Percentiles rank a stretch among this genome's conserved stretches.
These are phyloP conservation scores for Elsinoe perseae DNA, from an alignment of 2,329 filamentous ascomycete species.

Conservation along the genomic window DNA sequence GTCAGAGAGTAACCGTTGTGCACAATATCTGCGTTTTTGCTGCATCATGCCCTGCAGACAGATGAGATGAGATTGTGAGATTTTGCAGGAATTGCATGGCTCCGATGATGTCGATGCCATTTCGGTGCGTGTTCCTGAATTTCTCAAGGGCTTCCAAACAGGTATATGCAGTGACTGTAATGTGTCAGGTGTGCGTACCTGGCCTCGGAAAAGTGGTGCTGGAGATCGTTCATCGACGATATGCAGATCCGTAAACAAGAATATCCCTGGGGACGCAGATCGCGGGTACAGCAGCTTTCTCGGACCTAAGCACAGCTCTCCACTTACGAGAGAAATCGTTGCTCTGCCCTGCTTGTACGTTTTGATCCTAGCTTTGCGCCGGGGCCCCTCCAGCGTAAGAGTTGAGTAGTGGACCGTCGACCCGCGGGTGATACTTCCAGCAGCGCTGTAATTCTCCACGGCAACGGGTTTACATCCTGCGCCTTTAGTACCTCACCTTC, in stretches of 20 bases:
- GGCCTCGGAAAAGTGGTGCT: slow-evolving; percentile 11
- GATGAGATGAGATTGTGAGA: not conserved
- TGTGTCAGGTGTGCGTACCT: not conserved
- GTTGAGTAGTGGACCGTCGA: slow-evolving; percentile 2
- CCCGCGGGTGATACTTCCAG: slow-evolving; percentile 6
- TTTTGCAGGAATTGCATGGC: not conserved
- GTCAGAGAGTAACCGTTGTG: slow-evolving; percentile 14
- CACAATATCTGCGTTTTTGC: slow-evolving; percentile 12
- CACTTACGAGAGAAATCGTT: not conserved
- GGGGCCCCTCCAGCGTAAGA: not conserved
- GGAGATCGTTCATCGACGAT: slow-evolving; percentile 15
- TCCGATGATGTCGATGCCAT: slow-evolving; percentile 5
- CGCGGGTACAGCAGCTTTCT: slow-evolving; percentile 10
- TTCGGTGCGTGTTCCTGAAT: not conserved
- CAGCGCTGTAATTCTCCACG: slow-evolving; percentile 13
- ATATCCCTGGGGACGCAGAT: slow-evolving; percentile 13
- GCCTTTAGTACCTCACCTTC: slow-evolving; percentile 14
- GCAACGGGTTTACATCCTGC: slow-evolving; percentile 14
- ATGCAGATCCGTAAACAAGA: slow-evolving; percentile 16
- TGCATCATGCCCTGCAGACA: slow-evolving; percentile 12
- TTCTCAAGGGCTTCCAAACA: not conserved
- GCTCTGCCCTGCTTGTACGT: slow-evolving; percentile 6
- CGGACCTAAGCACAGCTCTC: not conserved
- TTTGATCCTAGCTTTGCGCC: slow-evolving; percentile 9
- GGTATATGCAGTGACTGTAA: not conserved